Evolutionary conservation across 2,329 filamentous ascomycete genomes (phyloP).

Genomic region (Pseudopithomyces chartarum): DNA sequence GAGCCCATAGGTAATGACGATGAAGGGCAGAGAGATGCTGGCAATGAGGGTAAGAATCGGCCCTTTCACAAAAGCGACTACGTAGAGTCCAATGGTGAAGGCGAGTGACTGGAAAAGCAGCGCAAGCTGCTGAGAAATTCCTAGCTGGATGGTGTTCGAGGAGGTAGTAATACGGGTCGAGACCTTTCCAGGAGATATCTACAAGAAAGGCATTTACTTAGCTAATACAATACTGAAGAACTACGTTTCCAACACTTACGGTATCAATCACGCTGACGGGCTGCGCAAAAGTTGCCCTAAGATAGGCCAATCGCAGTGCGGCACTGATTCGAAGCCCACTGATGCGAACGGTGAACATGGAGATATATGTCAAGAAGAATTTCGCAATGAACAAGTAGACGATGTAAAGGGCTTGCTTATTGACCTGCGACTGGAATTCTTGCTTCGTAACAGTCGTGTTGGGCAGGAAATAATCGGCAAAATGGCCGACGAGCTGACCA

Average conservation of each 20-base stretch:
- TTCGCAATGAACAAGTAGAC: conserved; percentile 44
- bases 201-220: not conserved
- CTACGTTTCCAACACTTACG: not conserved
- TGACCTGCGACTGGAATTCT: conserved; percentile 58
- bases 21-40: conserved; percentile 50
- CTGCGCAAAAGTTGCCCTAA: conserved; percentile 55
- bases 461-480: conserved; percentile 61
- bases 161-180: conserved; percentile 58
- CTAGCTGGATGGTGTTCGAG: conserved; percentile 59
- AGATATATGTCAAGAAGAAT: conserved; percentile 40
- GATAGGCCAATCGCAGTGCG: conserved; percentile 56
- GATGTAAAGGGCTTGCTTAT: conserved; percentile 37
- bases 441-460: conserved; percentile 49
- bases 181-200: conserved; percentile 53
- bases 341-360: conserved; percentile 54
- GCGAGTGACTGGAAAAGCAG: conserved; percentile 50
- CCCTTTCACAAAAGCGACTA: conserved; percentile 58
- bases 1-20: conserved; percentile 36
- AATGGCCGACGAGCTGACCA: conserved; percentile 56
- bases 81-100: conserved; percentile 42
- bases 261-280: conserved; percentile 55
- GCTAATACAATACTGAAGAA: not conserved
- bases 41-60: conserved; percentile 59
- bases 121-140: conserved; percentile 59
- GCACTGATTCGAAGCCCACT: conserved; percentile 58